phyloP scores from a whole-genome alignment of 1,139 yeast species.

The Nakaseomyces glabratus region DNA sequence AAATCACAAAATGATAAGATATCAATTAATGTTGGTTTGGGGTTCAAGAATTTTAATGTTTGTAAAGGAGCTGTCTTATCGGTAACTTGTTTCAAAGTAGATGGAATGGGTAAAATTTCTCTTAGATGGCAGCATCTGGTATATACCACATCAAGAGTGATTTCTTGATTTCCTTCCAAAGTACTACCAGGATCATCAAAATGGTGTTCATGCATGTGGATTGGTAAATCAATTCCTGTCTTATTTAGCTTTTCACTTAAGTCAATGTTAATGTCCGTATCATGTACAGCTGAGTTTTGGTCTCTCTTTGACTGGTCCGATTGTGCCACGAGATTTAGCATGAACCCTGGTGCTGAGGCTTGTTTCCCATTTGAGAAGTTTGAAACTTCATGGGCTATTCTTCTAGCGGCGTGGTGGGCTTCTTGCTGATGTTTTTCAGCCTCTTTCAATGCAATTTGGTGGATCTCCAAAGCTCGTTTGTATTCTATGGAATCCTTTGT shows the following conservation, averaged over 20 bases:
- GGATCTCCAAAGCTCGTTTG: conserved; percentile 48
- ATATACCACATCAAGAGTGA: conserved; percentile 59
- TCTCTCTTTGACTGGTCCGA: background rate
- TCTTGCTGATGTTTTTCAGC: conserved; percentile 66
- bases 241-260: conserved; percentile 31
- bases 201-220: conserved; percentile 60
- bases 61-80: conserved; percentile 68
- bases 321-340: background rate
- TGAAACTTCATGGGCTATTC: conserved; percentile 57
- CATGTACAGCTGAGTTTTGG: conserved; percentile 19
- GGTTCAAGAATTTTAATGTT: conserved; percentile 70
- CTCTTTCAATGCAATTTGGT: conserved; percentile 45
- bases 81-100: conserved; percentile 66
- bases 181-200: conserved; percentile 29
- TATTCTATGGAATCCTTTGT: conserved; percentile 44
- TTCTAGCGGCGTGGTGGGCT: conserved; percentile 61
- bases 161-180: conserved; percentile 18
- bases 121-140: conserved; percentile 69
- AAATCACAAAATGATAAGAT: conserved; percentile 82
- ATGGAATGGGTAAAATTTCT: conserved; percentile 68
- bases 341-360: conserved; percentile 1
- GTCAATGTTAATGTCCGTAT: conserved; percentile 16
- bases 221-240: conserved; percentile 47
- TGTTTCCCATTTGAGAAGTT: conserved; percentile 24
- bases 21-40: conserved; percentile 85